These are phyloP conservation scores for Pyrenophora seminiperda DNA, from an alignment of 2,329 filamentous ascomycete genomes.

Conservation along the genomic window DNA sequence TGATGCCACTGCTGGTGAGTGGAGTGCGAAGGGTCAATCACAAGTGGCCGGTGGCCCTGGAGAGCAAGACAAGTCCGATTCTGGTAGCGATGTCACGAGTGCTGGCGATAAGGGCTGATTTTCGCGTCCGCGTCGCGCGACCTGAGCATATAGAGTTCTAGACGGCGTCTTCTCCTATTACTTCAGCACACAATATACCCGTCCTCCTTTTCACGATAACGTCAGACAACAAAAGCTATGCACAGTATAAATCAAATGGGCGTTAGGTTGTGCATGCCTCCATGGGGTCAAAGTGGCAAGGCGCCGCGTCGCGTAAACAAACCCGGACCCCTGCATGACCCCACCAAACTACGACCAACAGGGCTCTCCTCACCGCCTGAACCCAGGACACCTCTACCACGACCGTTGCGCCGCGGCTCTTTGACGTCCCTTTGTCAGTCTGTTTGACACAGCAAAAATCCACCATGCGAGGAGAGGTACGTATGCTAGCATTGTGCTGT, in stretches of 20 bases:
- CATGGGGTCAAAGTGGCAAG: constrained; percentile 8
- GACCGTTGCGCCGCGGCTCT: constrained; percentile 14
- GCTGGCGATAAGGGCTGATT: no score
- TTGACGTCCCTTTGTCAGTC: constrained; percentile 32
- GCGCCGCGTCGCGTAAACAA: constrained; percentile 23
- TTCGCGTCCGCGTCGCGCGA: no score
- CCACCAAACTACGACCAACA: constrained; percentile 29
- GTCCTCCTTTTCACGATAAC: background rate
- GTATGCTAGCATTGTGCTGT: constrained; percentile 20
- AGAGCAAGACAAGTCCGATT: constrained; percentile 28
- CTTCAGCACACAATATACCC: constrained; percentile 4
- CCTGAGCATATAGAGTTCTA: background rate
- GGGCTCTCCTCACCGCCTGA: constrained; percentile 24
- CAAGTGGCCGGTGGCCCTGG: constrained; percentile 37
- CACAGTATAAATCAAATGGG: background rate
- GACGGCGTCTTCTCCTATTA: background rate
- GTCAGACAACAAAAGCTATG: no score
- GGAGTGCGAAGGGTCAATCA: constrained; percentile 35
- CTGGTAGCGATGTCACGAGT: background rate
- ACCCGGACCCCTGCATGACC: constrained; percentile 23
- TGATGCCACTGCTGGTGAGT: constrained; percentile 39
- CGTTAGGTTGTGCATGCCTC: constrained; percentile 5
- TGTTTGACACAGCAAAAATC: constrained; percentile 44
- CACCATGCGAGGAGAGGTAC: constrained; percentile 51
- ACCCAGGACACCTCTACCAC: constrained; percentile 21